Percentiles rank a stretch among this genome's conserved stretches.
These are phyloP conservation scores for Rhodotorula sp. DNA, from an alignment of 1,284 basidiomycete species.

Conservation along the genomic window DNA sequence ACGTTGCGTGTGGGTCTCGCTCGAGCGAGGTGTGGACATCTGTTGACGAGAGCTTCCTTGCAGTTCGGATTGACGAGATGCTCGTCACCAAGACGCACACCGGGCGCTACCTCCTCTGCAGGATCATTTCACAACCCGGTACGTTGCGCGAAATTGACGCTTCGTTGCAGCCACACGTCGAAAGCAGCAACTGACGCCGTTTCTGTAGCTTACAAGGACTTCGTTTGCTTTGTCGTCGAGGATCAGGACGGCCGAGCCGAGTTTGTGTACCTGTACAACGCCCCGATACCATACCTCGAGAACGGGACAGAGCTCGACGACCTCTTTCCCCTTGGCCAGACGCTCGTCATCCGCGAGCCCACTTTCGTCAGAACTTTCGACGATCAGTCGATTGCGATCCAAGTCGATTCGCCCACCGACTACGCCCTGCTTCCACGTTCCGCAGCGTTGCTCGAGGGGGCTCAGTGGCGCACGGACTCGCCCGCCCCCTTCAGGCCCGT, in stretches of 20 bases:
- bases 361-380: constrained; percentile 27
- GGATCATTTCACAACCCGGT: constrained; percentile 4
- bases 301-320: constrained; percentile 43
- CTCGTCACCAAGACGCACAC: not conserved
- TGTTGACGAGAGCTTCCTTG: no score
- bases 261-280: constrained; percentile 47
- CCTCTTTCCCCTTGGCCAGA: constrained; percentile 47
- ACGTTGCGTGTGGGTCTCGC: not conserved
- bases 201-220: not conserved
- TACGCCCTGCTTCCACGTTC: not conserved
- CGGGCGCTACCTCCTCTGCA: not conserved
- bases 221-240: constrained; percentile 1
- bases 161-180: rapidly evolving
- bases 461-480: constrained; percentile 3
- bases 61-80: constrained; percentile 6
- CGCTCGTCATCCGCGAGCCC: constrained; percentile 50
- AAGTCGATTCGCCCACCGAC: constrained; percentile 45
- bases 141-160: not conserved
- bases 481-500: not conserved
- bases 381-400: constrained; percentile 32
- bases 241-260: constrained; percentile 14
- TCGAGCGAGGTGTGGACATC: rapidly evolving
- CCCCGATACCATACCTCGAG: constrained; percentile 35
- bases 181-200: no score
- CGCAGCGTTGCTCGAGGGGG: constrained; percentile 1